These are phyloP conservation scores for Albizia julibrissin DNA, from an alignment of 306 rosid species.

Conservation along the genomic window DNA sequence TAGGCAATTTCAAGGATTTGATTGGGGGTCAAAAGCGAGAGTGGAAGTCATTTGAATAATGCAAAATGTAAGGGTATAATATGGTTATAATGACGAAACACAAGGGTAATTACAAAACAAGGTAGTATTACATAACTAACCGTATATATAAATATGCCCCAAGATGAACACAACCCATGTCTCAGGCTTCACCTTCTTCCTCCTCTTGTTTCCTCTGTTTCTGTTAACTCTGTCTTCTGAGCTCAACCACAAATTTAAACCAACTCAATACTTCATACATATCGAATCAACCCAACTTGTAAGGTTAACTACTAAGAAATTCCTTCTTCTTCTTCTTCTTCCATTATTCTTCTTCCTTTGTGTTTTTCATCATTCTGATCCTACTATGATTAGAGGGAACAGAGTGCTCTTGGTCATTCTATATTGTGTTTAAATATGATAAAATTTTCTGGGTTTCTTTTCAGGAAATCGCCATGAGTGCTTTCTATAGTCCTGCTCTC, in stretches of 20 bases:
- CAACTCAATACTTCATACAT: conserved; percentile 1
- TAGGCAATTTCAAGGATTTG: conserved; percentile 12
- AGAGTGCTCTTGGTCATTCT: not conserved
- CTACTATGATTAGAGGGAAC: not conserved
- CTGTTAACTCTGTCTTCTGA: conserved; percentile 15
- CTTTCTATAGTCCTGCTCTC: conserved; percentile 49
- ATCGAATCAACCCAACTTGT: conserved; percentile 4
- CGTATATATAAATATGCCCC: conserved; percentile 36
- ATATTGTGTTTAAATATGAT: not conserved
- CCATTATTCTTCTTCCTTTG: not conserved
- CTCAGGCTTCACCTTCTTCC: conserved; percentile 27
- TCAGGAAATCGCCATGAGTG: conserved; percentile 50
- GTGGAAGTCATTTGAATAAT: not conserved
- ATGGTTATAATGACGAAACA: conserved; percentile 29
- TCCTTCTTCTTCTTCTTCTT: not conserved
- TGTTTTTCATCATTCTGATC: not conserved
- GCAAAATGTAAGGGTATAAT: not conserved
- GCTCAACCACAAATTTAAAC: not conserved
- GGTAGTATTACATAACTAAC: not conserved
- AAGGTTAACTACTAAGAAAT: not conserved
- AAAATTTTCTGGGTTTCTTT: conserved; percentile 25
- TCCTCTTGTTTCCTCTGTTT: not conserved
- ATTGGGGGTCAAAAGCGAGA: conserved; percentile 31
- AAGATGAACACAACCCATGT: not conserved
- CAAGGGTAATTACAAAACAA: conserved; percentile 30